Base-by-base conservation (phyloP, 1,139 yeast species). In the Debaryomyces udenii region DNA sequence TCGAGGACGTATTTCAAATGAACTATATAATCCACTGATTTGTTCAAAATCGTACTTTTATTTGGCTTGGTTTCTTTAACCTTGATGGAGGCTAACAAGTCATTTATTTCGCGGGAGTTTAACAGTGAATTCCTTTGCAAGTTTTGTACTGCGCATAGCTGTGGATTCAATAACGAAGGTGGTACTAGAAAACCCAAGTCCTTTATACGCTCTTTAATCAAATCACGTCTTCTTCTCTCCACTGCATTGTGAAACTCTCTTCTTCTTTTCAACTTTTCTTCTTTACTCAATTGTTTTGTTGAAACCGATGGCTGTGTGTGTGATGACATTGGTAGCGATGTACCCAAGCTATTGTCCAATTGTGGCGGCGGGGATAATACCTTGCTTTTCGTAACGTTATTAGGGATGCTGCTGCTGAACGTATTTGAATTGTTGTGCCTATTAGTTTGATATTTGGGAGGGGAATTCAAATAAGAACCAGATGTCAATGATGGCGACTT, bases 161-260 rank as follows among this genome's bases (percentile, higher is more conserved):
- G 76, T 2, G 78, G 78, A 48, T 80, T 76, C 24, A 85, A 61
- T 49, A 86, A 60, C 3, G 86, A 74, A 1, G 89, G 89, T 0
- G 94, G 94, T 0, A 85, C 87, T 36, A 85, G 68, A 24, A 74
- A 62, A 1, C 91, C 89, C 48, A 86, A 62, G 48, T 84, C 91
- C 56, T 83, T 83, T 45, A 86, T 85, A 52, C 85, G 78, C 54
- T 83, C 86, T 58, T 86, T 86, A 49, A 86, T 86, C 51, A 86
- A 66, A 55, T 86, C 94, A 50, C 94, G 71, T 59, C 94, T 73
- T 57, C 91, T 74, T 56, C 93, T 70, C 59, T 86, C 94, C 4
- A 86, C 94, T 1, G 90, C 93, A 56, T 86, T 86, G 56, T 86
- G 94, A 51, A 85, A 81, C 55, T 85, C 91, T 48, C 90, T 68